Conservation (phyloP, 2,329 filamentous ascomycete genomes). For the Geosmithia morbida region DNA sequence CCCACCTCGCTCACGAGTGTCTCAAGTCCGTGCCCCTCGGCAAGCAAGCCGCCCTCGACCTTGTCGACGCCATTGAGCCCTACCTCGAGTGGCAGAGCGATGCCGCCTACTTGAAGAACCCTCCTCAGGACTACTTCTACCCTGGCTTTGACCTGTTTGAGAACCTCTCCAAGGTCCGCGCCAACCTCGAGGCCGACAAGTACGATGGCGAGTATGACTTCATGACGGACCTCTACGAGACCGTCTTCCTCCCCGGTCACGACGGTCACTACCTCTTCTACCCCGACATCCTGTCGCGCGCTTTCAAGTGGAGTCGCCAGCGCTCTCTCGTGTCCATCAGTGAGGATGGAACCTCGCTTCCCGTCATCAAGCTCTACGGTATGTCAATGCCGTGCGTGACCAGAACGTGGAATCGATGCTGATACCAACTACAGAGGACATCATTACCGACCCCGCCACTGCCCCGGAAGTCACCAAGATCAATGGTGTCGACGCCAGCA, state of each 20-base stretch:
- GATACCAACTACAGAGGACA: background rate
- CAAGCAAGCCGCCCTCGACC: slow-evolving; percentile 14
- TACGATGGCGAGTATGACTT: slow-evolving; percentile 41
- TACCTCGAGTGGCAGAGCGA: slow-evolving; percentile 34
- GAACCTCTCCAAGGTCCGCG: slow-evolving; percentile 27
- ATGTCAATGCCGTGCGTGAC: background rate
- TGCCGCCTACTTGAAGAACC: slow-evolving; percentile 31
- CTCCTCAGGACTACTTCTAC: slow-evolving; percentile 34
- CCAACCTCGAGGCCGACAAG: slow-evolving; percentile 21
- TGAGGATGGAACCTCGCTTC: background rate
- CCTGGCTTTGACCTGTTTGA: slow-evolving; percentile 31
- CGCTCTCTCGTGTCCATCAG: background rate
- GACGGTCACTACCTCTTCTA: slow-evolving; percentile 44
- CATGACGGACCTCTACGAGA: slow-evolving; percentile 33
- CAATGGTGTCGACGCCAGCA: background rate
- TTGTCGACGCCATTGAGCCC: slow-evolving; percentile 21
- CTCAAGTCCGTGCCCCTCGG: slow-evolving; percentile 23
- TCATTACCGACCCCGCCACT: background rate
- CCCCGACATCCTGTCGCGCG: background rate
- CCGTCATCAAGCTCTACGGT: background rate
- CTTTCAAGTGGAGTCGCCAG: background rate
- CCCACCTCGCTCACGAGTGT: slow-evolving; percentile 16
- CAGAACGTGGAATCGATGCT: background rate
- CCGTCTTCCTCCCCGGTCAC: slow-evolving; percentile 36
- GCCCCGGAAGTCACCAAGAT: background rate